These are phyloP conservation scores for Aspergillus nomiae DNA, from an alignment of 2,329 filamentous ascomycete species.

Conservation along the genomic window DNA sequence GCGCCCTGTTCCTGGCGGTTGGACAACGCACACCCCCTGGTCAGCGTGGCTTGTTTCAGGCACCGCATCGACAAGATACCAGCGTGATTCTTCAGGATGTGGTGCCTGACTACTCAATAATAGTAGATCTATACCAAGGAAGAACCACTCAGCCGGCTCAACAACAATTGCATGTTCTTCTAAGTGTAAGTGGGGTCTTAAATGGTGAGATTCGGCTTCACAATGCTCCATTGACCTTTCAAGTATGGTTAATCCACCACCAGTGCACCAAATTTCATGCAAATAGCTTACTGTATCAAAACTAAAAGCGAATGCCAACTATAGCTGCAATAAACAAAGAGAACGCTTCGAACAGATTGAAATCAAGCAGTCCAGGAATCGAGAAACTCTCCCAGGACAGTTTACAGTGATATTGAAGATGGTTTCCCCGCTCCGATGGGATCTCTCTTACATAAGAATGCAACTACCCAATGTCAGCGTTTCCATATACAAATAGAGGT, in stretches of 20 bases:
- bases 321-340: conserved; percentile 5
- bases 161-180: background rate
- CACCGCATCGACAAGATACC: background rate
- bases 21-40: background rate
- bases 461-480: background rate
- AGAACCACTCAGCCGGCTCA: background rate
- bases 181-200: background rate
- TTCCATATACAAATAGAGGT: background rate
- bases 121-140: background rate
- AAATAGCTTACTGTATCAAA: background rate
- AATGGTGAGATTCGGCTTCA: background rate
- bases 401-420: background rate
- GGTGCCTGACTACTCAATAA: background rate
- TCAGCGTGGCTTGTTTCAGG: background rate
- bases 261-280: background rate
- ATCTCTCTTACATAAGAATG: background rate
- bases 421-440: background rate
- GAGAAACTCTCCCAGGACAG: background rate
- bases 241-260: background rate
- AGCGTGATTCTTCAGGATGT: background rate
- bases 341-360: conserved; percentile 8
- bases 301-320: conserved; percentile 6
- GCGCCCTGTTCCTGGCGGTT: background rate
- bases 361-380: background rate
- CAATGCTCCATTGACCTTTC: background rate